Base-by-base conservation (phyloP, 805 yeast species). In the Saccharomycopsis malanga region DNA sequence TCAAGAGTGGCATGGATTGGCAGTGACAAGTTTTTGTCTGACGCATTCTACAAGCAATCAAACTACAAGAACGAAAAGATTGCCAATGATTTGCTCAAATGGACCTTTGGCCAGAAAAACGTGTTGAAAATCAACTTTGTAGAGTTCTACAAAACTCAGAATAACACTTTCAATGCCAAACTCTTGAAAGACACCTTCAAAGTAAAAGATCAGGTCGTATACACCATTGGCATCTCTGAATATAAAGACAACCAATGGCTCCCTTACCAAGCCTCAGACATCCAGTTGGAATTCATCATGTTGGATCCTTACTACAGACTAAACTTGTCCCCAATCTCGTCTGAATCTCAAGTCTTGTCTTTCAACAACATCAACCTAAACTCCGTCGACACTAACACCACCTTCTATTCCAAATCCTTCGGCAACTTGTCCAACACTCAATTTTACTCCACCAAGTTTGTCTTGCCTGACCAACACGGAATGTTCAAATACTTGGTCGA, bases 401-500 rank as follows among this genome's bases (percentile, higher is more conserved):
- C 54, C 6, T 48, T 44, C 30, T 45, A 30, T 34, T 15, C 24
- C 6, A 23, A 25, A 10, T 17, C 18, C 30, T n/a, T 12, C 4
- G 18, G 14, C 18, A 22, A 30, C 10, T 22, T 32, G 12, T 10
- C 23, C 9, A 20, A 23, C n/a, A 34, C 38, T 20, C 52, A 48
- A 20, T 51, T 45, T 32, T 51, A 51, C 24, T 40, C 51, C 9
- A 21, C 65, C 14, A 65, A 69, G 44, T 87, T 93, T 65, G 73
- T 73, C 40, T 66, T 87, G 34, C 99, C 99, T 20, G 97, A 91
- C 64, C 96, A 88, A 59, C 96, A 93, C 65, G 99, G 99, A 48
- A 84, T 93, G 76, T 93, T 88, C 68, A 85, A 96, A 2, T 88
- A 86, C 62, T 73, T 73, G 52, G 72, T 84, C 39, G 83, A 84